Conservation (phyloP, 2,329 filamentous ascomycete species). For the Colletotrichum magnum region DNA sequence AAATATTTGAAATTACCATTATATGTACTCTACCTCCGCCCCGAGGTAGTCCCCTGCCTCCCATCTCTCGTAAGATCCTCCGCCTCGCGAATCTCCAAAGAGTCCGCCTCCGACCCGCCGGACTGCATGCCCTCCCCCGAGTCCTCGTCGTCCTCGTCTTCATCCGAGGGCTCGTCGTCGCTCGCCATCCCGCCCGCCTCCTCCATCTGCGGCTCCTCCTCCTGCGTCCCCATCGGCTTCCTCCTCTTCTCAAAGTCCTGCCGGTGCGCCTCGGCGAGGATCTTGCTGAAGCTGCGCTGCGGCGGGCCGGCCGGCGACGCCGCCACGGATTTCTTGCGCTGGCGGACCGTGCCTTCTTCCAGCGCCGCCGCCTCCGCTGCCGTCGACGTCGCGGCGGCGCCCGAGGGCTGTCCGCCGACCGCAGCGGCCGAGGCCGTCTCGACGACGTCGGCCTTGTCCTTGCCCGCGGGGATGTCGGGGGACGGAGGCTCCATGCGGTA, state of each 20-base stretch:
- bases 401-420: background rate
- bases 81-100: conserved; percentile 48
- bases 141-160: conserved; percentile 52
- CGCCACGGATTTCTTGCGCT: conserved; percentile 42
- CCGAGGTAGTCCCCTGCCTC: conserved; percentile 34
- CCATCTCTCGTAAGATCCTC: conserved; percentile 36
- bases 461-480: conserved; percentile 8
- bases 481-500: conserved; percentile 72
- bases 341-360: conserved; percentile 45
- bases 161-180: conserved; percentile 44
- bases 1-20: background rate
- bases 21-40: background rate
- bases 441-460: conserved; percentile 17
- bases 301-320: conserved; percentile 17
- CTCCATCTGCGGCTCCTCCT: conserved; percentile 41
- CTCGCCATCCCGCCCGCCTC: conserved; percentile 44
- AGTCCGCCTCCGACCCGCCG: conserved; percentile 34
- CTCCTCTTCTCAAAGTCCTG: conserved; percentile 92
- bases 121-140: conserved; percentile 45
- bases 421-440: conserved; percentile 12
- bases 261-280: conserved; percentile 87
- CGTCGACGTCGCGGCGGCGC: conserved; percentile 11
- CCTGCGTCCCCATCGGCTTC: conserved; percentile 45
- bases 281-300: conserved; percentile 64
- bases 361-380: conserved; percentile 41